Conservation (phyloP, 306 rosid genomes). For the Sicyos baderoa region DNA sequence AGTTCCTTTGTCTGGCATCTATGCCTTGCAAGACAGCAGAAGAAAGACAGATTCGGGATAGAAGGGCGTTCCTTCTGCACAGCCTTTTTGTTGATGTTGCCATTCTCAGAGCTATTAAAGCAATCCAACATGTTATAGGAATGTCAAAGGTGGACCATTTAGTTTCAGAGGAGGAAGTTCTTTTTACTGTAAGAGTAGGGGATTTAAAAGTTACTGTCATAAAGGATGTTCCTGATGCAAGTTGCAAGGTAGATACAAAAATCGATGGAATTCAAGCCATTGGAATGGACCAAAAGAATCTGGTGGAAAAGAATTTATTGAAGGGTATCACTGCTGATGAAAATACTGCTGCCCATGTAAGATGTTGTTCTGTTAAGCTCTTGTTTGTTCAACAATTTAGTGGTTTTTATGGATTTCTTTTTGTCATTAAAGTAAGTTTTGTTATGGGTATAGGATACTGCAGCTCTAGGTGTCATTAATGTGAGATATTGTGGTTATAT, state of each 20-base stretch:
- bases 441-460: conserved; percentile 58
- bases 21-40: conserved; percentile 91
- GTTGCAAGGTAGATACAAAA: conserved; percentile 78
- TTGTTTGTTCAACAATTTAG: conserved; percentile 16
- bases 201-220: conserved; percentile 62
- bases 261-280: conserved; percentile 79
- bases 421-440: conserved; percentile 20
- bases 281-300: conserved; percentile 46
- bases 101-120: conserved; percentile 66
- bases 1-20: conserved; percentile 68
- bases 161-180: conserved; percentile 32
- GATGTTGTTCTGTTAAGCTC: conserved; percentile 26
- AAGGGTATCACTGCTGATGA: conserved; percentile 98
- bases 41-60: conserved; percentile 86
- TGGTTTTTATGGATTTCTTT: conserved; percentile 19
- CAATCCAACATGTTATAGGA: conserved; percentile 49
- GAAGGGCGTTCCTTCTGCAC: conserved; percentile 94
- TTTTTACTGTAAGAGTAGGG: conserved; percentile 53
- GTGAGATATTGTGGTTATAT: conserved; percentile 79
- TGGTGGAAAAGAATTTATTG: conserved; percentile 69
- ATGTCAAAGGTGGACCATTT: conserved; percentile 29
- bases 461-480: conserved; percentile 71
- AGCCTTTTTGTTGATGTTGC: conserved; percentile 84
- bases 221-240: conserved; percentile 74
- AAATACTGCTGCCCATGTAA: conserved; percentile 94